Evolutionary conservation across 1,139 yeast species (phyloP).

Genomic region (Suhomyces kunorum): DNA sequence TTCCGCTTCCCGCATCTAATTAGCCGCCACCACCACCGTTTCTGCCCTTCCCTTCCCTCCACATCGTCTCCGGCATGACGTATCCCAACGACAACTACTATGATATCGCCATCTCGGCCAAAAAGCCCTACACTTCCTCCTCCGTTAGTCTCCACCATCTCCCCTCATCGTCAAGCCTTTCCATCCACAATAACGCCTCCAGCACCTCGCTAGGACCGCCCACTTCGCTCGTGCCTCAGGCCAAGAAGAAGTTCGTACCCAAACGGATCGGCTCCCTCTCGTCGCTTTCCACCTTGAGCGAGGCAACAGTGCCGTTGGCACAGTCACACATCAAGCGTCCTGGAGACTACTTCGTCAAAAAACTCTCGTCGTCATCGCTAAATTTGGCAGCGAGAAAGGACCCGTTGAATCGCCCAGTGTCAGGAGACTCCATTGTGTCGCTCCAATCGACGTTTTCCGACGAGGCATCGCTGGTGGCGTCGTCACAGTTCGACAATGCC

Average conservation of each 20-base stretch:
- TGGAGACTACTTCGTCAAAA: constrained; percentile 44
- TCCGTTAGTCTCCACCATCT: constrained; percentile 7
- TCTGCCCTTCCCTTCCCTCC: not conserved
- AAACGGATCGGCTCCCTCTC: constrained; percentile 32
- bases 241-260: constrained; percentile 18
- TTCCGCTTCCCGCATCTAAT: not conserved
- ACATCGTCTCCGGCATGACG: constrained; percentile 13
- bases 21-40: not conserved
- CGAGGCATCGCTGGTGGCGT: constrained; percentile 37
- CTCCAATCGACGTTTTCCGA: constrained; percentile 39
- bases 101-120: constrained; percentile 28
- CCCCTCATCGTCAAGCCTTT: constrained; percentile 10
- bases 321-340: constrained; percentile 34
- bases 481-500: constrained; percentile 36
- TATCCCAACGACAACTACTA: constrained; percentile 31
- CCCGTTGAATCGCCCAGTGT: constrained; percentile 27
- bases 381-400: constrained; percentile 10
- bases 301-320: constrained; percentile 10
- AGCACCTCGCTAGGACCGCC: constrained; percentile 10
- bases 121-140: constrained; percentile 1
- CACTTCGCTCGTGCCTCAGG: constrained; percentile 4
- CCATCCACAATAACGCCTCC: constrained; percentile 11
- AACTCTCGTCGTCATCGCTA: constrained; percentile 23
- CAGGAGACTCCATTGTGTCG: constrained; percentile 41
- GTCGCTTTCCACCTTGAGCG: constrained; percentile 27